phyloP scores from a whole-genome alignment of 2,329 filamentous ascomycete genomes.

The Penicillium sclerotiorum region DNA sequence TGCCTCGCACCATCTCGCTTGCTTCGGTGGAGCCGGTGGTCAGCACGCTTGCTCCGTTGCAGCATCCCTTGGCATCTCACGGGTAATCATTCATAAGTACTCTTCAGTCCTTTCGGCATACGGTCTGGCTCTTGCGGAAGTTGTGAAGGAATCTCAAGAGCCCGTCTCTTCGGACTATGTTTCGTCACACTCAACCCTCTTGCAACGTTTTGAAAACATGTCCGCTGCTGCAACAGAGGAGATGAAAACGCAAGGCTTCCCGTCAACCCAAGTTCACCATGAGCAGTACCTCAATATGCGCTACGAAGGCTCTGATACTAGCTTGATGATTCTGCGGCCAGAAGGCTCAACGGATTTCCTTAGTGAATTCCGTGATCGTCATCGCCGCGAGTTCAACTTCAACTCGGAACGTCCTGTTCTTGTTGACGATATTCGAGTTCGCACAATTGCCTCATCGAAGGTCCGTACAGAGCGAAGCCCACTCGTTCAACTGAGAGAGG shows the following conservation, averaged over 20 bases:
- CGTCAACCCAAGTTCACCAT: constrained; percentile 41
- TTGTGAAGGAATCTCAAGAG: constrained; percentile 82
- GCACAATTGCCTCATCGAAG: constrained; percentile 72
- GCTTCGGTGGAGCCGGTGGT: constrained; percentile 88
- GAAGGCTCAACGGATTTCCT: constrained; percentile 81
- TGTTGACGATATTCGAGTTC: constrained; percentile 83
- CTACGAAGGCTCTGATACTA: constrained; percentile 56
- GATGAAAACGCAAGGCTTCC: constrained; percentile 49
- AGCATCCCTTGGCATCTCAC: constrained; percentile 77
- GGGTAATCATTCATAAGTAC: constrained; percentile 86
- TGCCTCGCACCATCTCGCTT: constrained; percentile 84
- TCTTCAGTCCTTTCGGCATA: constrained; percentile 91
- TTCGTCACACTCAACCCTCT: constrained; percentile 49
- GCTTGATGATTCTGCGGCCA: constrained; percentile 57
- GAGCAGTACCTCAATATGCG: constrained; percentile 53
- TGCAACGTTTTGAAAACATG: constrained; percentile 73
- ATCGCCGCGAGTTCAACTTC: constrained; percentile 91
- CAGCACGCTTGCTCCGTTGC: constrained; percentile 93
- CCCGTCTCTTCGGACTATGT: constrained; percentile 59
- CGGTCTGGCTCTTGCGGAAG: constrained; percentile 88
- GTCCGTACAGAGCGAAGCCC: constrained; percentile 65
- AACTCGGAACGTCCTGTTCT: constrained; percentile 83
- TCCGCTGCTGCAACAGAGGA: constrained; percentile 60
- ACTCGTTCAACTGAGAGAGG: constrained; percentile 65
- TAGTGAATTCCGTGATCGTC: constrained; percentile 79